A percentile compares a stretch with the other conserved stretches of the same genome.
These are phyloP conservation scores for Aspergillus sp. DNA, from an alignment of 2,329 filamentous ascomycete genomes.

Conservation along the genomic window DNA sequence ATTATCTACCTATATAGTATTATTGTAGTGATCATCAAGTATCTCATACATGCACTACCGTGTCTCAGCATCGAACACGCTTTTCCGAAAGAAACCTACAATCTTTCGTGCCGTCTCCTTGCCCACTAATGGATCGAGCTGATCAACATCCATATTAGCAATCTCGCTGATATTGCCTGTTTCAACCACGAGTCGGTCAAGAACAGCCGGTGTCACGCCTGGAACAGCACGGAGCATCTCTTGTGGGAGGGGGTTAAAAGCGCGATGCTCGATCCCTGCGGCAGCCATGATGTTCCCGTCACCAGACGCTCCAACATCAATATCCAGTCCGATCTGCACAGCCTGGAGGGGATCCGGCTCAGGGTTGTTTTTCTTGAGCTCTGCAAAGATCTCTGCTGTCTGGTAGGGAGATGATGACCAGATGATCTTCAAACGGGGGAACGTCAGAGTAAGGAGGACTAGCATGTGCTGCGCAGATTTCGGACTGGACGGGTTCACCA, in stretches of 20 bases:
- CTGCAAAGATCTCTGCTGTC: slow-evolving; percentile 94
- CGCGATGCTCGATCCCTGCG: slow-evolving; percentile 54
- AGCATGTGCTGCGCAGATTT: slow-evolving; percentile 88
- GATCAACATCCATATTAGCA: slow-evolving; percentile 76
- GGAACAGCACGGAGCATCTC: slow-evolving; percentile 87
- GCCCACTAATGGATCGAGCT: slow-evolving; percentile 73
- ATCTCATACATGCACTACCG: slow-evolving; percentile 13
- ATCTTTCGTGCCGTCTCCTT: slow-evolving; percentile 74
- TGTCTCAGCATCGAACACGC: slow-evolving; percentile 48
- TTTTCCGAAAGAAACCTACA: slow-evolving; percentile 72
- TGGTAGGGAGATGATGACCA: slow-evolving; percentile 94
- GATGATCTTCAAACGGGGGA: slow-evolving; percentile 83
- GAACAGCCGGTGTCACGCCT: slow-evolving; percentile 75
- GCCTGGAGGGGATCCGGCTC: slow-evolving; percentile 90
- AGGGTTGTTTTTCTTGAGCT: slow-evolving; percentile 81
- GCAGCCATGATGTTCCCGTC: slow-evolving; percentile 56
- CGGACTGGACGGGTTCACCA: slow-evolving; percentile 60
- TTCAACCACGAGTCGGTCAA: slow-evolving; percentile 68
- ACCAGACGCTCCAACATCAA: slow-evolving; percentile 37
- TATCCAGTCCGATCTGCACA: slow-evolving; percentile 75
- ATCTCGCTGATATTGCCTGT: slow-evolving; percentile 76
- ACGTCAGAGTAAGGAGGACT: slow-evolving; percentile 87
- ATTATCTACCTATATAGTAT: not conserved
- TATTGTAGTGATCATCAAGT: not conserved
- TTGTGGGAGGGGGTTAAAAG: slow-evolving; percentile 79